Evolutionary conservation across 495 filamentous ascomycete species (phyloP).

Genomic region (Penicillium antarcticum): DNA sequence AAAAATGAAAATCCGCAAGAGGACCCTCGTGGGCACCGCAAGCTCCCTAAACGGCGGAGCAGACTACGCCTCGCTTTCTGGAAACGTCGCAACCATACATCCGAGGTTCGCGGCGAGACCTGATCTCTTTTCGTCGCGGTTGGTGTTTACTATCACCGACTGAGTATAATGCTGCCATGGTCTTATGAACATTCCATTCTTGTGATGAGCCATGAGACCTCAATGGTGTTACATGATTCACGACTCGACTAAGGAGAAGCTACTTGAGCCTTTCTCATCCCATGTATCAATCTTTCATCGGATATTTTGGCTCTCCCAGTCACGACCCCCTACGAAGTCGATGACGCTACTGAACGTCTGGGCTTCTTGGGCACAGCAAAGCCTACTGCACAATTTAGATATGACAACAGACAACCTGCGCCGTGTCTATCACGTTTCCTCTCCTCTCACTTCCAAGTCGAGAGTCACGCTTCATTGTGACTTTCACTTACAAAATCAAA

Average conservation of each 20-base stretch:
- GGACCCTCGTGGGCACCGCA: slow-evolving; percentile 19
- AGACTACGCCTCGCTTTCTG: slow-evolving; percentile 46
- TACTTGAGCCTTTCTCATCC: not conserved
- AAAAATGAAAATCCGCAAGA: slow-evolving; percentile 24
- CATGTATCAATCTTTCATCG: not conserved
- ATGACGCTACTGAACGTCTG: slow-evolving; percentile 1
- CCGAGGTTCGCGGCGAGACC: slow-evolving; percentile 37
- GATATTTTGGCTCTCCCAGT: slow-evolving; percentile 2
- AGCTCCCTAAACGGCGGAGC: slow-evolving; percentile 39
- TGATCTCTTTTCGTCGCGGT: slow-evolving; percentile 17
- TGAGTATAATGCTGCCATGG: slow-evolving; percentile 29
- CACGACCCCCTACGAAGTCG: slow-evolving; percentile 8
- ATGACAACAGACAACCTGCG: not conserved
- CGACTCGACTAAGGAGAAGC: slow-evolving; percentile 7
- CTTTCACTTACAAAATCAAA: not conserved
- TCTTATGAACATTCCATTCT: slow-evolving; percentile 30
- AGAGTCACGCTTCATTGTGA: not conserved
- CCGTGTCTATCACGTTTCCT: not conserved
- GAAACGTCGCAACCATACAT: slow-evolving; percentile 37
- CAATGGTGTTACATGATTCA: slow-evolving; percentile 32
- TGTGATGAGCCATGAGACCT: slow-evolving; percentile 26
- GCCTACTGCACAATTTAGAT: not conserved
- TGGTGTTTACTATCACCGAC: slow-evolving; percentile 4
- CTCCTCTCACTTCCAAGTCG: not conserved
- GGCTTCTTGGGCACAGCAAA: not conserved